phyloP scores from a whole-genome alignment of 2,329 filamentous ascomycete genomes.

The Cercospora janseana region DNA sequence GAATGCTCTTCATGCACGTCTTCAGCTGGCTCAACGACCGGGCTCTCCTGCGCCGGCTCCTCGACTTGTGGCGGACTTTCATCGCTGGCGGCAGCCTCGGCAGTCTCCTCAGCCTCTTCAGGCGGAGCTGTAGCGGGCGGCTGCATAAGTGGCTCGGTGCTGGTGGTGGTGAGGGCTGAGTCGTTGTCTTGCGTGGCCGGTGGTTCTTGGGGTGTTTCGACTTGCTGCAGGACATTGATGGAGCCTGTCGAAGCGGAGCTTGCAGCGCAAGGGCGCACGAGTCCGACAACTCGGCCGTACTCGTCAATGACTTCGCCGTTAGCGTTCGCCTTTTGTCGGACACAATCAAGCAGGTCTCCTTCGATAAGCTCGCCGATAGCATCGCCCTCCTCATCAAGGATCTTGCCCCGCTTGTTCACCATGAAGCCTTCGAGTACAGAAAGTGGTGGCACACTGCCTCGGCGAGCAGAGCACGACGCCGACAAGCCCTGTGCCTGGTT shows the following conservation, averaged over 20 bases:
- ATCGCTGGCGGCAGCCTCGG: background rate
- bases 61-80: background rate
- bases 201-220: background rate
- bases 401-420: conserved; percentile 55
- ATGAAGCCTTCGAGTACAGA: conserved; percentile 51
- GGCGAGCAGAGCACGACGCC: background rate
- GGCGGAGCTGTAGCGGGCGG: background rate
- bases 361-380: conserved; percentile 49
- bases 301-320: conserved; percentile 50
- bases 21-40: background rate
- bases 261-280: conserved; percentile 23
- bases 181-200: background rate
- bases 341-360: conserved; percentile 45
- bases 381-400: conserved; percentile 50
- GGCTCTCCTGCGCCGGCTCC: background rate
- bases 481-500: background rate
- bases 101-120: background rate
- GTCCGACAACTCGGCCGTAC: conserved; percentile 47
- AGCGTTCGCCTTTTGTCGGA: conserved; percentile 48
- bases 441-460: conserved; percentile 35
- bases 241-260: background rate
- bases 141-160: too few relatives aligned
- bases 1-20: background rate
- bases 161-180: background rate
- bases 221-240: background rate